Conservation (phyloP, 495 filamentous ascomycete genomes). For the Neurospora sp. region DNA sequence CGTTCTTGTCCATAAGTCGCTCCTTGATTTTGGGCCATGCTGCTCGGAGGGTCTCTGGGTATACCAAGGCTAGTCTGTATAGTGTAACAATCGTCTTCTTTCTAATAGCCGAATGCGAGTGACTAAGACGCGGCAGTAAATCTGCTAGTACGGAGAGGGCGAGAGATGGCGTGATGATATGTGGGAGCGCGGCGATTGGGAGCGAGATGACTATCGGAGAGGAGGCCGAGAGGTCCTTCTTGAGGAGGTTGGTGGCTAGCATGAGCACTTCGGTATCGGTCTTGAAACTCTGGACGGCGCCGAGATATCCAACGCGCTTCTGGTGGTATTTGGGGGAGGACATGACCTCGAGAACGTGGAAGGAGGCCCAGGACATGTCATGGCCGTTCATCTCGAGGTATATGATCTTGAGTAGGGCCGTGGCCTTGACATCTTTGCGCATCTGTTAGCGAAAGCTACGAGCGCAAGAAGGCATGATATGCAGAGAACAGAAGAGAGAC, state of each 20-base stretch:
- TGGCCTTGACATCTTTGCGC: slow-evolving; percentile 77
- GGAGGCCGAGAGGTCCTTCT: slow-evolving; percentile 85
- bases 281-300: slow-evolving; percentile 89
- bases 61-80: slow-evolving; percentile 85
- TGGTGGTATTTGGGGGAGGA: slow-evolving; percentile 87
- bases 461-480: not conserved
- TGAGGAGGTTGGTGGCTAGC: slow-evolving; percentile 92
- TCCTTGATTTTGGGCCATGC: slow-evolving; percentile 98
- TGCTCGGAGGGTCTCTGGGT: slow-evolving; percentile 82
- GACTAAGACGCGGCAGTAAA: slow-evolving; percentile 72
- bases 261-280: slow-evolving; percentile 94
- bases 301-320: slow-evolving; percentile 93
- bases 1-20: slow-evolving; percentile 76
- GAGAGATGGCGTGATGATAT: slow-evolving; percentile 82
- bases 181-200: slow-evolving; percentile 77
- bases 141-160: slow-evolving; percentile 82
- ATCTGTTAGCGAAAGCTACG: slow-evolving; percentile 13
- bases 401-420: slow-evolving; percentile 84
- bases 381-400: slow-evolving; percentile 99
- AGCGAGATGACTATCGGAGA: slow-evolving; percentile 67
- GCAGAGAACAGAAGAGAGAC: slow-evolving; percentile 7
- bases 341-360: slow-evolving; percentile 98
- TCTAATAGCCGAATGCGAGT: slow-evolving; percentile 70
- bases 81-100: slow-evolving; percentile 94
- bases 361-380: slow-evolving; percentile 99